Conservation (phyloP, 139 green algal species). For the Volvox reticuliferus region DNA sequence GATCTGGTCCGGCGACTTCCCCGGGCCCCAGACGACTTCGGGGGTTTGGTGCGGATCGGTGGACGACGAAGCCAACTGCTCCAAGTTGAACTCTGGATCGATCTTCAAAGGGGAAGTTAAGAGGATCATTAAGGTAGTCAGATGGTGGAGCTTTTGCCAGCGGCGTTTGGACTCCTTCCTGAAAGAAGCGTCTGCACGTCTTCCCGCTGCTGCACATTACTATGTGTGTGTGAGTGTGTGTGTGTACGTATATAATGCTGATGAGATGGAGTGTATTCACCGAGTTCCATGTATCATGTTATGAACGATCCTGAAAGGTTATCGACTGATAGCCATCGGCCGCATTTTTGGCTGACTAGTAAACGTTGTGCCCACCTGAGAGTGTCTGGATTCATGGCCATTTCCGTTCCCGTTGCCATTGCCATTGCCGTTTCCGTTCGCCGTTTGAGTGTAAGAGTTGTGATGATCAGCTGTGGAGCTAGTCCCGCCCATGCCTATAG, state of each 20-base stretch:
- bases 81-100: constrained; percentile 27
- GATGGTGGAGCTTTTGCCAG: too few relatives aligned
- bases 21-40: constrained; percentile 55
- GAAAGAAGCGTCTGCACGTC: too few relatives aligned
- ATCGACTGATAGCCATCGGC: too few relatives aligned
- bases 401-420: background rate
- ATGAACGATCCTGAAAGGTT: too few relatives aligned
- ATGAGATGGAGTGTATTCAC: too few relatives aligned
- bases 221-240: too few relatives aligned
- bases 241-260: too few relatives aligned
- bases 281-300: too few relatives aligned
- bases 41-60: constrained; percentile 16
- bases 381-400: background rate
- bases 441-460: background rate
- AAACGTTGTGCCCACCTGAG: background rate
- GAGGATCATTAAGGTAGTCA: too few relatives aligned
- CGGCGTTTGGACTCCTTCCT: too few relatives aligned
- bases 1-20: constrained; percentile 50
- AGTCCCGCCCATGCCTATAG: background rate
- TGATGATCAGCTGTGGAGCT: constrained; percentile 13
- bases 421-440: background rate
- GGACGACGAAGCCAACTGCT: background rate
- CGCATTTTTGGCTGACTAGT: too few relatives aligned
- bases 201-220: too few relatives aligned
- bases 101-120: background rate